Conservation (phyloP, 2,329 filamentous ascomycete genomes). For the Calonectria henricotiae region DNA sequence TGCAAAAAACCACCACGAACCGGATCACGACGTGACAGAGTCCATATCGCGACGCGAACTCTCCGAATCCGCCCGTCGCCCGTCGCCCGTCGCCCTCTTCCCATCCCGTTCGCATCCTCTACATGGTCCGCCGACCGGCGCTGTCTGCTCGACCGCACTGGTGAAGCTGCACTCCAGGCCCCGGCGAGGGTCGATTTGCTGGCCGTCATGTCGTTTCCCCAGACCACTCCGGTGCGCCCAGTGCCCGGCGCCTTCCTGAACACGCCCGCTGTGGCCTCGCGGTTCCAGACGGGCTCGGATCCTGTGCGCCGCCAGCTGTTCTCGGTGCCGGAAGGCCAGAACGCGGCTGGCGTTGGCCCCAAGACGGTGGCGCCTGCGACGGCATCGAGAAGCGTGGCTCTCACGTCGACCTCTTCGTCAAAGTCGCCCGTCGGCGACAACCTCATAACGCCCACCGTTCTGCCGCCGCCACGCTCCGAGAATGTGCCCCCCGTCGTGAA, state of each 20-base stretch:
- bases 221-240: slow-evolving; percentile 78
- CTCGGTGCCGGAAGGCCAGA: slow-evolving; percentile 51
- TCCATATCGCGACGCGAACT: slow-evolving; percentile 40
- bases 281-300: slow-evolving; percentile 64
- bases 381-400: slow-evolving; percentile 44
- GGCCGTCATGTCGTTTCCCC: slow-evolving; percentile 70
- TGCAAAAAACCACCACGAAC: slow-evolving; percentile 42
- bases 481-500: slow-evolving; percentile 80
- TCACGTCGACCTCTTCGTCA: slow-evolving; percentile 46
- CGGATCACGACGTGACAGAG: slow-evolving; percentile 48
- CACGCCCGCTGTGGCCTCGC: slow-evolving; percentile 77
- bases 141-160: slow-evolving; percentile 51
- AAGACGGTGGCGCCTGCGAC: slow-evolving; percentile 45
- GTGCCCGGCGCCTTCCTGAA: slow-evolving; percentile 84
- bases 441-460: slow-evolving; percentile 54
- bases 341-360: slow-evolving; percentile 32
- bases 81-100: slow-evolving; percentile 34
- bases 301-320: slow-evolving; percentile 71
- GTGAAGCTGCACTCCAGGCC: slow-evolving; percentile 52
- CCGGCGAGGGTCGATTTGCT: slow-evolving; percentile 52
- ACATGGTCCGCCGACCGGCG: slow-evolving; percentile 53
- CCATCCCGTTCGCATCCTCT: slow-evolving; percentile 46
- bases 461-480: slow-evolving; percentile 65
- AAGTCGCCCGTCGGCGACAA: slow-evolving; percentile 50
- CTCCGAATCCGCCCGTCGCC: slow-evolving; percentile 11